Conservation (phyloP, 169 alveolate species). For the Cryptosporidium meleagridis region DNA sequence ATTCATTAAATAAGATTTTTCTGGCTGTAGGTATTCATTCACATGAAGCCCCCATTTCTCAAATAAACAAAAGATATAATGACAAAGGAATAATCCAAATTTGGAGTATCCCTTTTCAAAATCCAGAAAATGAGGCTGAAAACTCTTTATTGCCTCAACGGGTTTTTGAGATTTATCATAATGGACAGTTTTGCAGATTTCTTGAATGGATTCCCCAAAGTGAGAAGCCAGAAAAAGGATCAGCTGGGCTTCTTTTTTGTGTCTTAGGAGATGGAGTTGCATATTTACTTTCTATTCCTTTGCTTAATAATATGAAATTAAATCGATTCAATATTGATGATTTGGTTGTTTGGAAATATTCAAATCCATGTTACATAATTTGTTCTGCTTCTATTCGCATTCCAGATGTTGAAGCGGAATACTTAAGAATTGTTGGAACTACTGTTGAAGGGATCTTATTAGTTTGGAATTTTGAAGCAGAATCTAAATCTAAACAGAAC, state of each 20-base stretch:
- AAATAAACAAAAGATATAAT: slow-evolving; percentile 29
- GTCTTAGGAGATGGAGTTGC: slow-evolving; percentile 38
- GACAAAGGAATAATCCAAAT: slow-evolving; percentile 39
- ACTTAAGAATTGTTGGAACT: slow-evolving; percentile 42
- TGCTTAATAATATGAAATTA: neutral
- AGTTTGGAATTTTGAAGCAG: slow-evolving; percentile 47
- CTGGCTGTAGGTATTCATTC: slow-evolving; percentile 46
- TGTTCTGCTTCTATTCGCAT: slow-evolving; percentile 50
- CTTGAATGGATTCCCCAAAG: slow-evolving; percentile 63
- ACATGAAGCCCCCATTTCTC: slow-evolving; percentile 23
- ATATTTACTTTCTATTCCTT: slow-evolving; percentile 35
- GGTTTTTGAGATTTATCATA: slow-evolving; percentile 11
- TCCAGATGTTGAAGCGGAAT: neutral
- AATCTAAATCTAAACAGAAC: neutral
- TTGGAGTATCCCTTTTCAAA: slow-evolving; percentile 46
- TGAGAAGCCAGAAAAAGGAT: neutral
- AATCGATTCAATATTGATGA: neutral
- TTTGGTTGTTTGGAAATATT: slow-evolving; percentile 32
- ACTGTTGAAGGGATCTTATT: slow-evolving; percentile 41
- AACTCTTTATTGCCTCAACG: neutral
- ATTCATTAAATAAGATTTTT: neutral
- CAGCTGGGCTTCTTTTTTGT: slow-evolving; percentile 27
- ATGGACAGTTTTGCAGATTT: slow-evolving; percentile 56
- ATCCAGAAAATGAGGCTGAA: neutral
- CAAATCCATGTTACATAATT: neutral